These are phyloP conservation scores for Narthecium ossifragum DNA, from an alignment of 106 monocot genomes.

Conservation along the genomic window DNA sequence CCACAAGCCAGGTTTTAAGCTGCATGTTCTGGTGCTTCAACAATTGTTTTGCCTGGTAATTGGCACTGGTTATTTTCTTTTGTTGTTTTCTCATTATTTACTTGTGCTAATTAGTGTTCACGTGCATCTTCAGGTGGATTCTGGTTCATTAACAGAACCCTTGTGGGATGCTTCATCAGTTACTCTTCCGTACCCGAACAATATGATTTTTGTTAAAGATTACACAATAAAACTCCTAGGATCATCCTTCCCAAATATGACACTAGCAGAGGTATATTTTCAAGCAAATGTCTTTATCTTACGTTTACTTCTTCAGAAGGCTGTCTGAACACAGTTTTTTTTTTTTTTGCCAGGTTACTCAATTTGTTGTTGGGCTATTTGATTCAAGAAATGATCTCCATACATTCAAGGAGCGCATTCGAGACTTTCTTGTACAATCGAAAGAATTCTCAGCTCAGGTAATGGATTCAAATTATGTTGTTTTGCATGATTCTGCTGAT, in stretches of 20 bases:
- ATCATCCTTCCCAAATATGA: conserved; percentile 96
- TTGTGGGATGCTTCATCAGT: conserved; percentile 89
- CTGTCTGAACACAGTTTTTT: neutral
- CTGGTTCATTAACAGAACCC: conserved; percentile 72
- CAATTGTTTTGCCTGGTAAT: conserved; percentile 89
- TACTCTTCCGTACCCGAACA: conserved; percentile 69
- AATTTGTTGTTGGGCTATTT: conserved; percentile 87
- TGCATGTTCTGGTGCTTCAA: conserved; percentile 89
- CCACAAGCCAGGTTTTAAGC: conserved; percentile 97
- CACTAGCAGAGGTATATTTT: conserved; percentile 50
- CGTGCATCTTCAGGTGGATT: conserved; percentile 53
- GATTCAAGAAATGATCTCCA: conserved; percentile 69
- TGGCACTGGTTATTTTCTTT: conserved; percentile 67
- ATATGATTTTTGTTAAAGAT: conserved; percentile 78
- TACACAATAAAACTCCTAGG: conserved; percentile 91
- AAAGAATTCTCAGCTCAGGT: conserved; percentile 99
- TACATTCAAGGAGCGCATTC: conserved; percentile 81
- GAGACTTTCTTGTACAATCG: conserved; percentile 97
- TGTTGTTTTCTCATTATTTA: conserved; percentile 25
- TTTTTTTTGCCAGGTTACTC: conserved; percentile 54
- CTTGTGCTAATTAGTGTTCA: neutral
- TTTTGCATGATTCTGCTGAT: neutral
- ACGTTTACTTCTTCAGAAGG: too few relatives aligned
- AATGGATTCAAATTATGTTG: conserved; percentile 1
- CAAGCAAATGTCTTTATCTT: neutral